These are phyloP conservation scores for Sungouiella thailandica DNA, from an alignment of 805 yeast genomes.

Conservation along the genomic window DNA sequence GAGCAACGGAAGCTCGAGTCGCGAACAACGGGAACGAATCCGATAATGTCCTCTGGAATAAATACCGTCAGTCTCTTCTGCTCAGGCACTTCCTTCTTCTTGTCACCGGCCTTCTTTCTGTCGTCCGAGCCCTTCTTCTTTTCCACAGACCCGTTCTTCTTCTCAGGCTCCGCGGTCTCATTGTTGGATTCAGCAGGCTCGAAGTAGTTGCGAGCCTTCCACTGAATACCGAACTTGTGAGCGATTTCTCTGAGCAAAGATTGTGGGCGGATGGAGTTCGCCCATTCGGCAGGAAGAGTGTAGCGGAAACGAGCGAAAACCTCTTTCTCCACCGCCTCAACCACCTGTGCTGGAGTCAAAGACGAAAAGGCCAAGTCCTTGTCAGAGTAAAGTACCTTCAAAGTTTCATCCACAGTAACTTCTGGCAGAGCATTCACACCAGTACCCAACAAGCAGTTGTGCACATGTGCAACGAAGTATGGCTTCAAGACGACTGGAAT, in stretches of 20 bases:
- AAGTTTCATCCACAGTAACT: slow-evolving; percentile 38
- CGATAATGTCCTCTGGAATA: slow-evolving; percentile 55
- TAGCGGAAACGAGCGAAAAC: slow-evolving; percentile 63
- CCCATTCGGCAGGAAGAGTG: slow-evolving; percentile 48
- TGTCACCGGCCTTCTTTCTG: slow-evolving; percentile 25
- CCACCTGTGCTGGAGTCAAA: slow-evolving; percentile 44
- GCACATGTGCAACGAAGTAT: slow-evolving; percentile 60
- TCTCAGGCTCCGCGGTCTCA: slow-evolving; percentile 19
- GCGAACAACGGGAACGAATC: slow-evolving; percentile 73
- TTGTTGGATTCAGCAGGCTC: slow-evolving; percentile 42
- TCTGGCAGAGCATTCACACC: slow-evolving; percentile 36
- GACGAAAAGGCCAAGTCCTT: slow-evolving; percentile 38
- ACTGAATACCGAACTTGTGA: slow-evolving; percentile 79
- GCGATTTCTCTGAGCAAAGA: slow-evolving; percentile 69
- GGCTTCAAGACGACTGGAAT: slow-evolving; percentile 56
- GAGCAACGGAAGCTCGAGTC: slow-evolving; percentile 62
- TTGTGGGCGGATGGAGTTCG: slow-evolving; percentile 27
- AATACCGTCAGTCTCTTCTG: slow-evolving; percentile 39
- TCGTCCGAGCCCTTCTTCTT: slow-evolving; percentile 17
- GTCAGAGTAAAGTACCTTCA: slow-evolving; percentile 38
- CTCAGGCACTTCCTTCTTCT: slow-evolving; percentile 18
- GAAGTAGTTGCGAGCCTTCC: slow-evolving; percentile 50
- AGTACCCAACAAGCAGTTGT: slow-evolving; percentile 63
- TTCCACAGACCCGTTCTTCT: slow-evolving; percentile 16
- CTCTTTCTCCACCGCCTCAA: slow-evolving; percentile 43